Percentiles rank a stretch among this genome's conserved stretches.
Evolutionary conservation across 208 protist genomes (phyloP).

Genomic region (Lotmaria passim): DNA sequence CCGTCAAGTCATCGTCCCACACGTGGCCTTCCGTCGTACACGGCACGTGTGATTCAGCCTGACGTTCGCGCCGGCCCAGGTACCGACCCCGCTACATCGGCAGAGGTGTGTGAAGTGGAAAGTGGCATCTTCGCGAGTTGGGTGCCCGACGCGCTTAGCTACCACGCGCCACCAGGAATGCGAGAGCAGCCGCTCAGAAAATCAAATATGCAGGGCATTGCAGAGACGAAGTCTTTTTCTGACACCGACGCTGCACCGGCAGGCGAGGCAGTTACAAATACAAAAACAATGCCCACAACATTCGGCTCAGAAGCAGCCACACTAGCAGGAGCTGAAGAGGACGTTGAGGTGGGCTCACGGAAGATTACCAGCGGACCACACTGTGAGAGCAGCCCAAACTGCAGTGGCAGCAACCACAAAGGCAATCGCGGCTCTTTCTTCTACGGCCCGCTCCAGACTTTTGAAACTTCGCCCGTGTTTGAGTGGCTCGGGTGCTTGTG

Average conservation of each 20-base stretch:
- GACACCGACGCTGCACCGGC: too few relatives aligned
- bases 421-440: conserved; percentile 12
- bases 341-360: too few relatives aligned
- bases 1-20: too few relatives aligned
- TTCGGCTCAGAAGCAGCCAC: neutral
- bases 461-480: conserved; percentile 59
- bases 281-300: too few relatives aligned
- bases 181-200: neutral
- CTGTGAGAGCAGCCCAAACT: too few relatives aligned
- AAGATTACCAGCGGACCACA: too few relatives aligned
- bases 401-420: too few relatives aligned
- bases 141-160: conserved; percentile 38
- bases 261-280: too few relatives aligned
- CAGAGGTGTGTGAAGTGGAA: conserved; percentile 11
- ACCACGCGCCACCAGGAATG: conserved; percentile 24
- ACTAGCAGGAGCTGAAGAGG: too few relatives aligned
- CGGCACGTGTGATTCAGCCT: neutral
- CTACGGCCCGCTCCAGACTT: conserved; percentile 20
- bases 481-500: conserved; percentile 53
- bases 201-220: neutral
- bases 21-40: too few relatives aligned
- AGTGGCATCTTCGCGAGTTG: conserved; percentile 33
- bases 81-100: neutral
- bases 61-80: neutral
- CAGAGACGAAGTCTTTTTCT: too few relatives aligned